A percentile compares a stretch with the other conserved stretches of the same genome.
phyloP scores from a whole-genome alignment of 2,329 filamentous ascomycete species.

The Anisogramma anomala region DNA sequence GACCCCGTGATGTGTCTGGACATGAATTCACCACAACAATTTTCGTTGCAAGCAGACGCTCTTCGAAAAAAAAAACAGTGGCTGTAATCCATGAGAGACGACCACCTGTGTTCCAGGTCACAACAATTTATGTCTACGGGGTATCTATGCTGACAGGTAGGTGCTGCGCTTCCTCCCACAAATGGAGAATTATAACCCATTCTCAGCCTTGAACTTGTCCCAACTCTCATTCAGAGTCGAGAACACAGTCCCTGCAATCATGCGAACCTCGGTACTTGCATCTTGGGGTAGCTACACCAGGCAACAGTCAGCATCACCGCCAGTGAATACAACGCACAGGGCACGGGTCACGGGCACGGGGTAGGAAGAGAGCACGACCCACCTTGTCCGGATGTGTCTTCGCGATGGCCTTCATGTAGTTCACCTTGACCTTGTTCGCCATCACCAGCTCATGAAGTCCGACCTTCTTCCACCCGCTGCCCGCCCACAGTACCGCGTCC shows the following conservation, averaged over 20 bases:
- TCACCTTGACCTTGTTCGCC: slow-evolving; percentile 89
- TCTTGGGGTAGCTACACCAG: slow-evolving; percentile 46
- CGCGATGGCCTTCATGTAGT: slow-evolving; percentile 98
- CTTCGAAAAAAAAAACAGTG: background rate
- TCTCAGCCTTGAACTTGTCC: slow-evolving; percentile 62
- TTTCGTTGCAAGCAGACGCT: background rate
- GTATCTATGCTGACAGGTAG: slow-evolving; percentile 7
- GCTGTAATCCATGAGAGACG: too few species aligned
- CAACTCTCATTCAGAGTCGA: slow-evolving; percentile 60
- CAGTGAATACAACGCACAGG: too few species aligned
- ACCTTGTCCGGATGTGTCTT: slow-evolving; percentile 99
- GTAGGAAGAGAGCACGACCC: slow-evolving; percentile 25
- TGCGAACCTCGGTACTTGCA: slow-evolving; percentile 51
- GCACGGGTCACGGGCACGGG: too few species aligned
- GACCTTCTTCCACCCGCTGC: slow-evolving; percentile 92
- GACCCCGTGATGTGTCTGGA: too few species aligned
- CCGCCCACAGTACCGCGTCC: slow-evolving; percentile 82
- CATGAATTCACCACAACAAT: background rate
- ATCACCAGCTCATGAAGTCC: slow-evolving; percentile 80
- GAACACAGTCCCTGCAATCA: slow-evolving; percentile 56
- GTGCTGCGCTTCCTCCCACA: background rate
- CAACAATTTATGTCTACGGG: slow-evolving; percentile 7
- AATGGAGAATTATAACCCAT: slow-evolving; percentile 39
- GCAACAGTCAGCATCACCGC: slow-evolving; percentile 7
- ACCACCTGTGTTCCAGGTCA: too few species aligned